Base-by-base conservation (phyloP, 2,329 filamentous ascomycete species). In the Didymellaceae sp. region DNA sequence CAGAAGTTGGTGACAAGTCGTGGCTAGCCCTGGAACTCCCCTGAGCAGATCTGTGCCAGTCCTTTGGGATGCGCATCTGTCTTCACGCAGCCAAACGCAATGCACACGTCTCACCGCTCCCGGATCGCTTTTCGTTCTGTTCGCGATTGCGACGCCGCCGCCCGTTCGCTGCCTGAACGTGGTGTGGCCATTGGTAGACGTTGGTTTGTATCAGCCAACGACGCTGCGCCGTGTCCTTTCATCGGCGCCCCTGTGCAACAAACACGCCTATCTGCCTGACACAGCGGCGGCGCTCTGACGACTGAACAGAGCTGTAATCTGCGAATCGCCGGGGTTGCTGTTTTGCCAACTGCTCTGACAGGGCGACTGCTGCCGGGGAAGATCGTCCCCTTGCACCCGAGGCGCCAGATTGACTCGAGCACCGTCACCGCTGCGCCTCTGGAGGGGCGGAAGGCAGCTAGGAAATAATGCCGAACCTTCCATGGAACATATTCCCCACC, bases 21-120 rank as follows among this genome's bases (percentile, higher is more conserved):
- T 48, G 50, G 56, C 61, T 59, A 50, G 61, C 62, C 65, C 65
- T 22, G 34, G 26, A 37, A 41, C 45, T 41, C 45, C 44, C 62
- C 45, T 63, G 61, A 59, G 66, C 45, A 63, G 63, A 68, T 67
- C 64, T 39, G 60, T 62, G 60, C 63, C 65, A 65, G 45, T 18
- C 50, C 38, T 33, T 57, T 61, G 66, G 65, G 61, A 53, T 48
- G 34, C 45, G 44, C 32, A 34, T 47, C 40, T 46, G 42, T 39
- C 39, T 31, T 46, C 48, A 14, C 32, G 52, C 57, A 54, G 47
- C 44, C 47, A 41, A 49, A 53, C 46, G 31, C 52, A 49, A 45
- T 46, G 42, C 28, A 30, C 43, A 42, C 45, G 52, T 59, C 61
- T 61, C 62, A 59, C 59, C 59, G 55, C 57, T 62, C 61, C 53